phyloP scores from a whole-genome alignment of 371 early-diverging fungal species.

The Circinella minor region DNA sequence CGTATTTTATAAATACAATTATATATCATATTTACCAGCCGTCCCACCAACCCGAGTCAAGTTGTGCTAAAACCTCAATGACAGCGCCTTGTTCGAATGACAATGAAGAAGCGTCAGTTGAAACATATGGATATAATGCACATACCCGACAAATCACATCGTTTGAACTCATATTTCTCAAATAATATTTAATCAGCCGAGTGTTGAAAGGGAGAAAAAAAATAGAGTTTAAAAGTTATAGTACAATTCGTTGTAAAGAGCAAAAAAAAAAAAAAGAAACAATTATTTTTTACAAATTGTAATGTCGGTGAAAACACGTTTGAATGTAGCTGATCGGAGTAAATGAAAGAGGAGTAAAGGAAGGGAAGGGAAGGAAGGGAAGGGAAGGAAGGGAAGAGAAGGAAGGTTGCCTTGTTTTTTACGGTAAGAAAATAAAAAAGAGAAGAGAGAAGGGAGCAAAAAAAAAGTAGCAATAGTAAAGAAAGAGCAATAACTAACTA shows the following conservation, averaged over 20 bases:
- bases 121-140: constrained; percentile 82
- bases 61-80: constrained; percentile 80
- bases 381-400: neutral
- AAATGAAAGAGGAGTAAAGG: constrained; percentile 11
- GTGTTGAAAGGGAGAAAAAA: no score
- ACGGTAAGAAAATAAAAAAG: constrained; percentile 1
- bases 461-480: no score
- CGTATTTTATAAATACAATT: constrained; percentile 19
- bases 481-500: no score
- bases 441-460: constrained; percentile 6
- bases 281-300: neutral
- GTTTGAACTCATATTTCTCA: constrained; percentile 25
- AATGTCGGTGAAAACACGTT: constrained; percentile 12
- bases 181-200: neutral
- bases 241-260: neutral
- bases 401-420: neutral
- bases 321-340: constrained; percentile 18
- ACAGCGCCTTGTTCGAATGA: constrained; percentile 80
- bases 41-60: constrained; percentile 95
- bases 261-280: constrained; percentile 6
- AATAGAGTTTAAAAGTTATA: no score
- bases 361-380: constrained; percentile 13
- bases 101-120: constrained; percentile 73
- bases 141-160: constrained; percentile 64
- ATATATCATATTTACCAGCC: constrained; percentile 51